Evolutionary conservation across 164 flowering plant species (phyloP), one percentile per base, ranked within the genome.

Genomic region (Annona cherimola): DNA sequence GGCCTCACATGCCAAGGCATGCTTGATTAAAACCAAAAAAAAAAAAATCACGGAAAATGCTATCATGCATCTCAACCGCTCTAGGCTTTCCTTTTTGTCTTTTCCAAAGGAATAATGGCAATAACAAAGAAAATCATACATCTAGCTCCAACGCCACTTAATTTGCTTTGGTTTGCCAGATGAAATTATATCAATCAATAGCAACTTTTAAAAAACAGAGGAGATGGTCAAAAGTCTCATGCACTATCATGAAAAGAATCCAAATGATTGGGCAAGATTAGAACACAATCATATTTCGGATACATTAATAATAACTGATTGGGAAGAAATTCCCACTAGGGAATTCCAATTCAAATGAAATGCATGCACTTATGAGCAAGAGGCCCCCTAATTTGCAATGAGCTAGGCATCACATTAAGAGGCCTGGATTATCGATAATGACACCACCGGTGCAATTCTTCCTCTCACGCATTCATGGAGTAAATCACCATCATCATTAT

Each of bases 171-270:
- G 14, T 41, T 42, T 43, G 42, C 40, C n/a, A 9, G 14, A 2
- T 41, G 19, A 64, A 9, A 40, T 40, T 14, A 64, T 62, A 20
- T 62, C 8, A 20, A 62, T 9, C 11, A 7, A 4, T 20, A 62
- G 42, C 40, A 62, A 5, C 9, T 44, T 11, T 64, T 64, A 26
- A 64, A 64, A 35, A 18, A 42, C 12, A 41, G 18, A 64, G 41
- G 41, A 64, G 67, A 44, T 8, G 16, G 67, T 64, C 67, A 64
- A 64, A 64, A 64, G 67, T 9, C 6, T 64, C 67, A 64, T 39
- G 41, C 67, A 26, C 40, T 40, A 64, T 64, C 67, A 64, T 64
- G 67, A 64, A 64, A 64, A 12, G 44, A 44, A 64, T 64, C 67
- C 40, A 64, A 64, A n/a, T 64, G 42, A 40, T 64, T 8, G 67